Evolutionary conservation across 768 basidiomycete genomes (phyloP).

Genomic region (Sporobolomyces pararoseus): DNA sequence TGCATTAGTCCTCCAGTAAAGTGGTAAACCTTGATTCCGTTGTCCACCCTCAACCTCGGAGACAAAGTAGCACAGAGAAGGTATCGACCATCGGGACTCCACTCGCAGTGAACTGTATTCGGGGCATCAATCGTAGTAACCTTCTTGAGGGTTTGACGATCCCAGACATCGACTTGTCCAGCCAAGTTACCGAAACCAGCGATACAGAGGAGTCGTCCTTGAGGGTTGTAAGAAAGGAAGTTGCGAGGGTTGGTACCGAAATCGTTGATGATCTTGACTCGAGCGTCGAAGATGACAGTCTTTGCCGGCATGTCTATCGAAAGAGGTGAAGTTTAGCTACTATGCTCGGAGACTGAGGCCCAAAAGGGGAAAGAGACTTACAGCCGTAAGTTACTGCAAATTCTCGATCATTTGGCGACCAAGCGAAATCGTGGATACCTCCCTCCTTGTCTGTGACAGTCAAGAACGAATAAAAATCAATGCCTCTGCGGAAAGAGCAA

Average conservation of each 20-base stretch:
- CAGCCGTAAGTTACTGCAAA: slow-evolving; percentile 96
- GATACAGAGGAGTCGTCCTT: slow-evolving; percentile 76
- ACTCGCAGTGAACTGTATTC: slow-evolving; percentile 89
- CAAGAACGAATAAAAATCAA: slow-evolving; percentile 38
- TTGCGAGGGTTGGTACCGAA: slow-evolving; percentile 87
- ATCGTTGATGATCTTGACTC: slow-evolving; percentile 79
- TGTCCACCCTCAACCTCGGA: slow-evolving; percentile 91
- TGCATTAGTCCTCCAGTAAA: slow-evolving; percentile 84
- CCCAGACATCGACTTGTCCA: slow-evolving; percentile 87
- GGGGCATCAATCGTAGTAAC: slow-evolving; percentile 77
- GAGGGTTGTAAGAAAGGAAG: slow-evolving; percentile 90
- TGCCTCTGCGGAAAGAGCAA: not conserved
- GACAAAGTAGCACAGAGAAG: slow-evolving; percentile 93
- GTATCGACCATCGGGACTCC: slow-evolving; percentile 89
- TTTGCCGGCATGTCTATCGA: slow-evolving; percentile 87
- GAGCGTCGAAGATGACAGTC: slow-evolving; percentile 82
- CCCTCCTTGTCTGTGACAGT: slow-evolving; percentile 88
- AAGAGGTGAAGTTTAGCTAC: not conserved
- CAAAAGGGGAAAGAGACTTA: slow-evolving; percentile 52
- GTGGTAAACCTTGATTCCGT: slow-evolving; percentile 94
- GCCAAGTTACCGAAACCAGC: slow-evolving; percentile 97
- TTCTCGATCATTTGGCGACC: slow-evolving; percentile 85
- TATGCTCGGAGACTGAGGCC: not conserved
- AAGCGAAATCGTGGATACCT: slow-evolving; percentile 90
- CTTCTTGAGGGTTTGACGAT: slow-evolving; percentile 77